Evolutionary conservation across 495 filamentous ascomycete species (phyloP).

Genomic region (Ascobolus immersus): DNA sequence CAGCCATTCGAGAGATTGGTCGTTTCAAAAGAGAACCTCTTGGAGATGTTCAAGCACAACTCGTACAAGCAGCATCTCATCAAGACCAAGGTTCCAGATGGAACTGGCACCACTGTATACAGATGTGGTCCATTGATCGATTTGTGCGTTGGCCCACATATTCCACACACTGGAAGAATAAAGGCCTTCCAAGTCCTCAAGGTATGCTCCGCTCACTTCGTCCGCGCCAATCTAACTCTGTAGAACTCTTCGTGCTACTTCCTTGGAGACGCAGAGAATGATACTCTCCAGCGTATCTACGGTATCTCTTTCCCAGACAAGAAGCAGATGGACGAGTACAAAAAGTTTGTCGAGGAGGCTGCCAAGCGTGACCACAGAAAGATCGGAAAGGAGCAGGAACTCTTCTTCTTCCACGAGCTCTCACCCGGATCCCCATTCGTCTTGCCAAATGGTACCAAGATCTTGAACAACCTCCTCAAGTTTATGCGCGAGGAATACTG

Average conservation of each 20-base stretch:
- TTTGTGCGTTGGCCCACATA: constrained; percentile 58
- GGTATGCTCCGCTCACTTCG: constrained; percentile 16
- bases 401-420: constrained; percentile 84
- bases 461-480: constrained; percentile 64
- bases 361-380: constrained; percentile 81
- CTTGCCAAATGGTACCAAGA: constrained; percentile 71
- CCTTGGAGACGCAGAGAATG: constrained; percentile 74
- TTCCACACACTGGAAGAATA: constrained; percentile 75
- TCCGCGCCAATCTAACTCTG: not conserved
- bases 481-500: constrained; percentile 73
- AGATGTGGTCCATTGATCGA: constrained; percentile 60
- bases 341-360: constrained; percentile 83
- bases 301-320: constrained; percentile 95
- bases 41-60: constrained; percentile 92
- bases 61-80: constrained; percentile 94
- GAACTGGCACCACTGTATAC: constrained; percentile 80
- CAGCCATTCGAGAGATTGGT: constrained; percentile 79
- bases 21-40: constrained; percentile 64
- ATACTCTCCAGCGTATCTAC: constrained; percentile 84
- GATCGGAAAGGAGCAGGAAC: constrained; percentile 79
- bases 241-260: constrained; percentile 91
- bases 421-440: constrained; percentile 87
- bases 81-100: constrained; percentile 67
- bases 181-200: constrained; percentile 84
- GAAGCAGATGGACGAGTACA: constrained; percentile 67